Conservation (phyloP, 2,329 filamentous ascomycete genomes). For the Diaporthe eres region DNA sequence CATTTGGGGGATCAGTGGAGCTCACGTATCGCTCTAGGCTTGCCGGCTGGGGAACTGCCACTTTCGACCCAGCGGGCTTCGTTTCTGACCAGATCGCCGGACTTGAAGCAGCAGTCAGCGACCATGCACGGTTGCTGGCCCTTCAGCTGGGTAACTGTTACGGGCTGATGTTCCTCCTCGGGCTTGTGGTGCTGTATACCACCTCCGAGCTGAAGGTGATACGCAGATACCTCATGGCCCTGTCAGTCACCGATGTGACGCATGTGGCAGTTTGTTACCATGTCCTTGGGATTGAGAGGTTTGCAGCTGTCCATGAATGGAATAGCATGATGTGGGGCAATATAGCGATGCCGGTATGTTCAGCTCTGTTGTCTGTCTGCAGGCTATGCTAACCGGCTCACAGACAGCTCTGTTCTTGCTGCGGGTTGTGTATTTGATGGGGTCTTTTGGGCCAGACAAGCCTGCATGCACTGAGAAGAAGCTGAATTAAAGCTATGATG, state of each 20-base stretch:
- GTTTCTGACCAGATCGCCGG: neutral
- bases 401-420: neutral
- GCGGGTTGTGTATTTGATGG: neutral
- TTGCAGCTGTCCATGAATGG: neutral
- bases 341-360: neutral
- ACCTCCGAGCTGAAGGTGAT: neutral
- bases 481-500: neutral
- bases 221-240: neutral
- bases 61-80: neutral
- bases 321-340: neutral
- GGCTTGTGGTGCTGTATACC: neutral
- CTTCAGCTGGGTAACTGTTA: neutral
- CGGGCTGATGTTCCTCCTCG: neutral
- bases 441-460: neutral
- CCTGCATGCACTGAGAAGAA: neutral
- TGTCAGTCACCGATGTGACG: neutral
- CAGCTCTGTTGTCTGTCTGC: neutral
- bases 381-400: neutral
- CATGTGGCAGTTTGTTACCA: neutral
- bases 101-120: neutral
- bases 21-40: neutral
- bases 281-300: neutral
- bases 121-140: neutral
- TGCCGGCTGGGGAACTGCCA: neutral
- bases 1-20: neutral